Conservation (phyloP, 768 basidiomycete species). For the Cubamyces lactineus region DNA sequence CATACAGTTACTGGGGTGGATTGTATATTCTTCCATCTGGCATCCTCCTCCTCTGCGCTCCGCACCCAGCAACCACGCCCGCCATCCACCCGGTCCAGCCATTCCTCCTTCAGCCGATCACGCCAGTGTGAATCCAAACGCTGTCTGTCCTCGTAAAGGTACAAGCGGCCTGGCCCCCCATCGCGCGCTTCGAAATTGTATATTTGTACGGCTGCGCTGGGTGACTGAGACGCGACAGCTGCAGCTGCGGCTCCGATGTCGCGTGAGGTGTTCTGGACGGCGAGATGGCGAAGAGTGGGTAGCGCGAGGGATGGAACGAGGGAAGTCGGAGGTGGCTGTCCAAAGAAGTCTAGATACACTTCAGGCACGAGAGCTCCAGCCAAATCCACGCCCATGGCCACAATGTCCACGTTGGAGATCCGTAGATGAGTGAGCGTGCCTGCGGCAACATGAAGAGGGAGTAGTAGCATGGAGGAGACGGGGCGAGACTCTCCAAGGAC, state of each 20-base stretch:
- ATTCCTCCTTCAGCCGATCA: background rate
- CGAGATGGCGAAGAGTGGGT: too few relatives aligned
- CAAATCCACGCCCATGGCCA: background rate
- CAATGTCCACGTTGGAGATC: background rate
- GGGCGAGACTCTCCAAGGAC: background rate
- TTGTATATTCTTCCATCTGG: too few relatives aligned
- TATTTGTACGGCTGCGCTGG: too few relatives aligned
- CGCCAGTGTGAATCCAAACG: background rate
- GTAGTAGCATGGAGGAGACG: background rate
- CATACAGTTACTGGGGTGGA: too few relatives aligned
- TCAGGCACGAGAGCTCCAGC: background rate
- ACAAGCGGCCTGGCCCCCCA: too few relatives aligned
- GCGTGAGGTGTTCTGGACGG: too few relatives aligned
- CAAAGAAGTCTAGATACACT: background rate
- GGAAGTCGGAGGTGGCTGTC: too few relatives aligned
- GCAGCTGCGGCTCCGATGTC: too few relatives aligned
- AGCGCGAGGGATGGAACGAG: too few relatives aligned
- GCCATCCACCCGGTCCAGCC: constrained; percentile 1
- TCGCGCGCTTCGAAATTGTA: too few relatives aligned
- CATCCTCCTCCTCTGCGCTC: background rate
- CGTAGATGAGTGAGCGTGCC: background rate
- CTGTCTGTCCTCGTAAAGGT: too few relatives aligned
- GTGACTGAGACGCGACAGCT: too few relatives aligned
- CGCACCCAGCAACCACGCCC: background rate
- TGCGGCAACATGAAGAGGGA: background rate